Base-by-base conservation (phyloP, 441 rosid genomes). In the Biscutella laevigata region DNA sequence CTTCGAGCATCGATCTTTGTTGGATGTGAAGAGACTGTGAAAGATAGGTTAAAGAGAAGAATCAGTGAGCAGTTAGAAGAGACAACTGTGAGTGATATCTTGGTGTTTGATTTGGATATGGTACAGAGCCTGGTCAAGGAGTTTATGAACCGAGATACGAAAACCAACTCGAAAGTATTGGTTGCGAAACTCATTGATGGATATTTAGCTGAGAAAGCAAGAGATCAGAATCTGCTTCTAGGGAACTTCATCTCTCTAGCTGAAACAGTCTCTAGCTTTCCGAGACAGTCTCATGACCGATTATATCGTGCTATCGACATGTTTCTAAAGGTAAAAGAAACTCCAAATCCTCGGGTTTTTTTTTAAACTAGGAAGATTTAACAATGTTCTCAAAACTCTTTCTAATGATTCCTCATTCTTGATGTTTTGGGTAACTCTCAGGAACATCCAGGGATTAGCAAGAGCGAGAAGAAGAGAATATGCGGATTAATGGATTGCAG, bases 231-330 rank as follows among this genome's bases (percentile, higher is more conserved):
- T 64, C 54, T 88, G 16, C 66, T 74, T 19, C 62, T 72, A 37
- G 40, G 68, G 4, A 77, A 74, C 38, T 83, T 89, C 44, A 58
- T 77, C 14, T 62, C 49, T 50, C 81, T 89, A 16, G 80, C 83
- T 0, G 81, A 79, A 33, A 61, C 41, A 56, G 59, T 79, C 6
- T 77, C 91, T 4, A 66, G 51, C 67, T 84, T 86, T 61, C 76
- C 86, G 0, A 82, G 94, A 70, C 64, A 74, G 7, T 73, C 79
- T 7, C 95, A 83, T 50, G 97, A 89, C 50, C 80, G 88, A 52
- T 32, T 89, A 64, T 86, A 86, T 43, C 88, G 87, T 1, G 88
- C 91, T 36, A 71, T 84, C 2, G 95, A 89, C 71, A 84, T 80
- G 87, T 89, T 78, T 59, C 76, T 89, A 0, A 86, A 89, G 97